Percentiles rank a stretch among this genome's conserved stretches.
Conservation (phyloP, 768 basidiomycete species). For the Rhodotorula diobovata region DNA sequence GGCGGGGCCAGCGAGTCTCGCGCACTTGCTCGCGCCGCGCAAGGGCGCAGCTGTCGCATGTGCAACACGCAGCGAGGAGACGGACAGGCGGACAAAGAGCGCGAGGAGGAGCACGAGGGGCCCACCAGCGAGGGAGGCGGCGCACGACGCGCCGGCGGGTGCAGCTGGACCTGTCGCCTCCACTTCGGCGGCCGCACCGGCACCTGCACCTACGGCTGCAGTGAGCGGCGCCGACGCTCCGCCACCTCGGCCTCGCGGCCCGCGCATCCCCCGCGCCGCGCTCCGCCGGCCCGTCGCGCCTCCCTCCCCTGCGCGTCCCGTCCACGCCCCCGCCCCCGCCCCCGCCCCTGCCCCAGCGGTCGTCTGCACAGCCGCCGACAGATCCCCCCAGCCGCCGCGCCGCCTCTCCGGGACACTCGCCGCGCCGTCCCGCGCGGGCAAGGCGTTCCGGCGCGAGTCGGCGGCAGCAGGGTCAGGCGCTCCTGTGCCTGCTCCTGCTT, state of each 20-base stretch:
- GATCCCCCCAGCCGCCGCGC: background rate
- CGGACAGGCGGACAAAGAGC: background rate
- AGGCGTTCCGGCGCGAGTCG: background rate
- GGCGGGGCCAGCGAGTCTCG: background rate
- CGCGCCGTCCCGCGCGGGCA: background rate
- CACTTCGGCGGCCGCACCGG: too few relatives aligned
- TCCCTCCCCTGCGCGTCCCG: too few relatives aligned
- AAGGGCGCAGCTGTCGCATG: background rate
- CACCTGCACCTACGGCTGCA: too few relatives aligned
- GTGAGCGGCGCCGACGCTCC: too few relatives aligned
- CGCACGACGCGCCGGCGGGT: too few relatives aligned
- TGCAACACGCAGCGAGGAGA: background rate
- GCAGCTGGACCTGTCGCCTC: too few relatives aligned
- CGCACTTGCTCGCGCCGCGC: background rate
- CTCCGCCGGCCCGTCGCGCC: too few relatives aligned
- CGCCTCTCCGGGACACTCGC: background rate
- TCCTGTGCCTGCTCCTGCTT: too few relatives aligned
- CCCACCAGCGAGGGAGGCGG: too few relatives aligned
- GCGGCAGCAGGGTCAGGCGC: too few relatives aligned
- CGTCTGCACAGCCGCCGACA: background rate
- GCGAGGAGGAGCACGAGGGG: background rate
- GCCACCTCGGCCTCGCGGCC: too few relatives aligned
- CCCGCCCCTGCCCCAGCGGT: background rate
- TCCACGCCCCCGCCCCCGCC: background rate
- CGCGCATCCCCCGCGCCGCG: too few relatives aligned